These are phyloP conservation scores for Thecaphora thlaspeos DNA, from an alignment of 1,284 basidiomycete genomes.

Conservation along the genomic window DNA sequence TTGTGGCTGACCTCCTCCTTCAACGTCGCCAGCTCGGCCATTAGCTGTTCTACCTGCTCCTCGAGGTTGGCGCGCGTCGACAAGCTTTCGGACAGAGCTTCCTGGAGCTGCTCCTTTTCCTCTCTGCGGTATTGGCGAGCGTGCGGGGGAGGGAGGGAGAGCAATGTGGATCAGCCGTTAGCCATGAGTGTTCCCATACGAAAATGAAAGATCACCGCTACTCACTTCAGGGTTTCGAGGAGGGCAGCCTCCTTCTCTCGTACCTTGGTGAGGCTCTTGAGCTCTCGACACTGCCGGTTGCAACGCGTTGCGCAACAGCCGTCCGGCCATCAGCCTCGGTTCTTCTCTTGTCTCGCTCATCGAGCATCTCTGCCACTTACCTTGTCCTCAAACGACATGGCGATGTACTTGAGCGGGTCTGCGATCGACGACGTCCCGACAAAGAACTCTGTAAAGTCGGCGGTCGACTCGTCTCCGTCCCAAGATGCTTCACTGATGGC, in stretches of 20 bases:
- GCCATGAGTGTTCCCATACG: too few relatives aligned
- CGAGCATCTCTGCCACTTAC: too few relatives aligned
- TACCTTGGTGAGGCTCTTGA: constrained; percentile 18
- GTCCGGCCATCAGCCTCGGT: background rate
- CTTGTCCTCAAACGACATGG: constrained; percentile 26
- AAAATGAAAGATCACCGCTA: background rate
- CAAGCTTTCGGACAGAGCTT: background rate
- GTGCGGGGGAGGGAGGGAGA: too few relatives aligned
- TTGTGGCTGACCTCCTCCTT: constrained; percentile 6
- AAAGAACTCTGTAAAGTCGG: constrained; percentile 6
- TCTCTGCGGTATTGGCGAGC: too few relatives aligned
- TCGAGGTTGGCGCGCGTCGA: background rate
- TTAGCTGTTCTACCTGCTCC: constrained; percentile 1
- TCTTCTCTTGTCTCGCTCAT: too few relatives aligned
- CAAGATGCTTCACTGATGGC: background rate
- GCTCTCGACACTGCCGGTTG: constrained; percentile 15
- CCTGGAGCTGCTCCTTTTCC: background rate
- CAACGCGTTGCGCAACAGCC: background rate
- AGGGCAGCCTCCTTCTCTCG: background rate
- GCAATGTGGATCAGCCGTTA: too few relatives aligned
- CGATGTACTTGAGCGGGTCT: constrained; percentile 23
- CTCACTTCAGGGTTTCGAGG: background rate
- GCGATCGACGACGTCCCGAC: constrained; percentile 10
- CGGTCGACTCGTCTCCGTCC: background rate
- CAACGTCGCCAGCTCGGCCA: constrained; percentile 7